Base-by-base conservation (phyloP, 805 yeast genomes). In the Citeromyces matritensis region DNA sequence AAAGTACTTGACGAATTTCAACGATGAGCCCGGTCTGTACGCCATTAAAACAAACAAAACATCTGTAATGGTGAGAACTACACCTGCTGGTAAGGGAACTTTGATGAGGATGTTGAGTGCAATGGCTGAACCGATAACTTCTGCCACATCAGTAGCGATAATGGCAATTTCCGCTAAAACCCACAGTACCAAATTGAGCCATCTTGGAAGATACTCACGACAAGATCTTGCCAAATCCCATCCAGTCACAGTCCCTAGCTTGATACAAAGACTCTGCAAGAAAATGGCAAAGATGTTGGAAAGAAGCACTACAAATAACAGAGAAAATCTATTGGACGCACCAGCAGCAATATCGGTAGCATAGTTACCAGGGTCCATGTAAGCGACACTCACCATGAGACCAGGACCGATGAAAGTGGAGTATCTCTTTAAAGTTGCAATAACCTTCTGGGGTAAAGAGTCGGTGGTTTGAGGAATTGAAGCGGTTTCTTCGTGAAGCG, bases 341-440 rank as follows among this genome's bases (percentile, higher is more conserved):
- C 71, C 71, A 4, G 67, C 69, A 8, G 60, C 49, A 27, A 60
- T 48, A 35, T 63, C 65, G 2, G 70, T 63, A 17, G 69, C 62
- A 38, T 64, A 62, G 39, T 64, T 64, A 43, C 71, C 71, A 9
- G 71, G 71, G 39, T 64, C 71, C 63, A 64, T 63, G 39, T 64
- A 64, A 3, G 69, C 67, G 25, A 63, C 70, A 15, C 61, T 47
- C 8, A 63, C 57, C 57, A 64, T 57, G 5, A 64, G 36, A 0
- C 70, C 69, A 1, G 70, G 71, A 5, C 71, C 71, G 5, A 63
- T 39, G 35, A 54, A 57, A 13, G 40, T 36, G 37, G 53, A 30
- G 49, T 58, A 62, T 32, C 58, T 58, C 30, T 24, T 34, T 23
- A 34, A 13, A n/a, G n/a, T n/a, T n/a, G n/a, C n/a, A n/a, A n/a